Conservation (phyloP, 441 rosid species). For the Eruca vesicaria region DNA sequence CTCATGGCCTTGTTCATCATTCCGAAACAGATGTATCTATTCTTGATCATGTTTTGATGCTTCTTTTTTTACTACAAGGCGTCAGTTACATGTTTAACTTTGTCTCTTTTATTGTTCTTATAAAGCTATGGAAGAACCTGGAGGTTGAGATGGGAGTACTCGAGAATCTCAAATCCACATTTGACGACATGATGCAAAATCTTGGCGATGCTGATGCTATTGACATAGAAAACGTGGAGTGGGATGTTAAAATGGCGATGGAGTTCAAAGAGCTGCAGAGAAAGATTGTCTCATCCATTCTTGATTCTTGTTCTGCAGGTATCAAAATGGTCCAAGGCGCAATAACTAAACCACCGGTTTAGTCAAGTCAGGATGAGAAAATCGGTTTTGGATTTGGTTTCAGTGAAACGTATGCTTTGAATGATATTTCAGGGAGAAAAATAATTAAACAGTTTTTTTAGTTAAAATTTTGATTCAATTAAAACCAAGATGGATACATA, state of each 20-base stretch:
- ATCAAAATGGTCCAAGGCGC: constrained; percentile 52
- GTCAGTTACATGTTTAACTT: background rate
- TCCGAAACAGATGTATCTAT: constrained; percentile 28
- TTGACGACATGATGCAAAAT: constrained; percentile 63
- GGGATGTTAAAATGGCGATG: constrained; percentile 73
- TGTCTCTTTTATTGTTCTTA: constrained; percentile 10
- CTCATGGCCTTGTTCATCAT: constrained; percentile 51
- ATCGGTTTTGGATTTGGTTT: background rate
- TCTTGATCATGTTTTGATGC: background rate
- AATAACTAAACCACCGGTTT: constrained; percentile 32
- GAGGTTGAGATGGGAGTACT: constrained; percentile 68
- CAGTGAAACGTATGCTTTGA: background rate
- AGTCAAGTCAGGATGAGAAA: constrained; percentile 9
- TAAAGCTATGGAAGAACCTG: constrained; percentile 52
- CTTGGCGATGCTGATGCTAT: constrained; percentile 49
- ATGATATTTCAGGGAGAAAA: background rate
- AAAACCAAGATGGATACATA: too few relatives aligned
- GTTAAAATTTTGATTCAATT: background rate
- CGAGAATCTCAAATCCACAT: constrained; percentile 55
- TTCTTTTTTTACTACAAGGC: background rate
- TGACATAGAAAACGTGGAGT: constrained; percentile 46
- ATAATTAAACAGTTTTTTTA: background rate
- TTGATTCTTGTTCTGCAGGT: constrained; percentile 67
- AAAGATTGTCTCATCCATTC: constrained; percentile 65
- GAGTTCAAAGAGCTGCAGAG: constrained; percentile 57